A percentile compares a stretch with the other conserved stretches of the same genome.
Conservation (phyloP, 2,329 filamentous ascomycete species). For the Ophiostoma sp. region DNA sequence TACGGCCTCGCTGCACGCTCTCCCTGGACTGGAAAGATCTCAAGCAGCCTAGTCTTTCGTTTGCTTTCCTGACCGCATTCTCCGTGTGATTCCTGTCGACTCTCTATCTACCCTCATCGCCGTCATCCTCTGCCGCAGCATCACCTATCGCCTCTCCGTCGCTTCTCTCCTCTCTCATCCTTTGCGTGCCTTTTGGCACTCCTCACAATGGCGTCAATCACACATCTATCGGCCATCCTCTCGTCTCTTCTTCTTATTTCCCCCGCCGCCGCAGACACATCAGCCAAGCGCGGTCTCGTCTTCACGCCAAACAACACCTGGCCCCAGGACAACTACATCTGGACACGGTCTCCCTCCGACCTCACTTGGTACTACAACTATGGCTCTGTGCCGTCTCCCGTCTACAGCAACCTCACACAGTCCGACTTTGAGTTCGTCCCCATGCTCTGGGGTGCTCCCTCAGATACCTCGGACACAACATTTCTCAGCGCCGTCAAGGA, state of each 20-base stretch:
- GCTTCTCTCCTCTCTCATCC: not conserved
- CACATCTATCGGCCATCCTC: not conserved
- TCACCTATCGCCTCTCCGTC: not conserved
- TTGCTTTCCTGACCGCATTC: no score
- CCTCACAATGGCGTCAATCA: not conserved
- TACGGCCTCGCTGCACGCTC: no score
- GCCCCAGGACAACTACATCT: constrained; percentile 60
- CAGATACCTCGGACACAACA: constrained; percentile 45
- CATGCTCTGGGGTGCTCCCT: constrained; percentile 66
- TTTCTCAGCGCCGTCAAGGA: constrained; percentile 57
- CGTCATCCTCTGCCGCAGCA: not conserved
- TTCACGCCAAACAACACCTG: constrained; percentile 54
- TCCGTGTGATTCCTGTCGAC: no score
- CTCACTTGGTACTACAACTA: constrained; percentile 89
- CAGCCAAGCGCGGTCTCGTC: constrained; percentile 66
- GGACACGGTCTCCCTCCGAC: constrained; percentile 51
- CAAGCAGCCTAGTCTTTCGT: no score
- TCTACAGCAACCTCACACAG: constrained; percentile 45
- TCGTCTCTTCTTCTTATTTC: not conserved
- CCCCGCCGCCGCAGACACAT: constrained; percentile 33
- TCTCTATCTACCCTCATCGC: no score
- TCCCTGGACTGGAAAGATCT: no score
- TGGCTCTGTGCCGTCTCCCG: constrained; percentile 47
- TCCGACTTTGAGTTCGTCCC: constrained; percentile 67
- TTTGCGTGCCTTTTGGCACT: not conserved